Evolutionary conservation across 352 stramenopile genomes (phyloP).

Genomic region (Phytophthora hibernalis): DNA sequence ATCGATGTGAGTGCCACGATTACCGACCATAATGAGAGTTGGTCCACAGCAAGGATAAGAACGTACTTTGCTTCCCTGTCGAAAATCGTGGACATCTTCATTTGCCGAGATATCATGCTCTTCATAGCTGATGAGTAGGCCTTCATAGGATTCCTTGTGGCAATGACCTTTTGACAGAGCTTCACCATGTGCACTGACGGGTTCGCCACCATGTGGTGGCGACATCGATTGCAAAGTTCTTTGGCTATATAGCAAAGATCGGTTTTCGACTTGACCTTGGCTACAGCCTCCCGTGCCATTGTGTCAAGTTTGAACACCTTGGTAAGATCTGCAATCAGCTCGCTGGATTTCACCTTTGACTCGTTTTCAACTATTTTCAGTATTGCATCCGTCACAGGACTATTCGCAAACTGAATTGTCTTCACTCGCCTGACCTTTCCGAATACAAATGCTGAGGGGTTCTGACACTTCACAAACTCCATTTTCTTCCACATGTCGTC

Average conservation of each 20-base stretch:
- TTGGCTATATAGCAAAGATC: slow-evolving; percentile 80
- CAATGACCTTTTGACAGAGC: slow-evolving; percentile 76
- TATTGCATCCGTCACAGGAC: slow-evolving; percentile 64
- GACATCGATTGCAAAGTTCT: slow-evolving; percentile 79
- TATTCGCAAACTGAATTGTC: slow-evolving; percentile 73
- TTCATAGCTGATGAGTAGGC: slow-evolving; percentile 88
- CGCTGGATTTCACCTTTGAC: slow-evolving; percentile 55
- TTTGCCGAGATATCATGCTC: slow-evolving; percentile 86
- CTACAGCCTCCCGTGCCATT: slow-evolving; percentile 75
- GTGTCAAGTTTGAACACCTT: slow-evolving; percentile 83
- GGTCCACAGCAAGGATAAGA: neutral
- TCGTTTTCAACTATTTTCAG: slow-evolving; percentile 68
- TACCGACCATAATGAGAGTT: neutral
- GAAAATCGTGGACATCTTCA: slow-evolving; percentile 81
- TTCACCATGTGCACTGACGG: slow-evolving; percentile 86
- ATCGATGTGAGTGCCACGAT: slow-evolving; percentile 32
- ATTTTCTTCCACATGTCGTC: slow-evolving; percentile 90
- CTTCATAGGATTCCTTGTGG: slow-evolving; percentile 79
- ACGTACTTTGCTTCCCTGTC: slow-evolving; percentile 80
- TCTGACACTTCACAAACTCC: slow-evolving; percentile 71
- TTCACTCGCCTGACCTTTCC: slow-evolving; percentile 73
- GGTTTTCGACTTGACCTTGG: slow-evolving; percentile 62
- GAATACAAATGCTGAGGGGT: slow-evolving; percentile 76
- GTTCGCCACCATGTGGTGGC: slow-evolving; percentile 85
- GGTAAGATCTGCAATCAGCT: slow-evolving; percentile 68